Conservation (phyloP, 768 basidiomycete genomes). For the Lyophyllum atratum region DNA sequence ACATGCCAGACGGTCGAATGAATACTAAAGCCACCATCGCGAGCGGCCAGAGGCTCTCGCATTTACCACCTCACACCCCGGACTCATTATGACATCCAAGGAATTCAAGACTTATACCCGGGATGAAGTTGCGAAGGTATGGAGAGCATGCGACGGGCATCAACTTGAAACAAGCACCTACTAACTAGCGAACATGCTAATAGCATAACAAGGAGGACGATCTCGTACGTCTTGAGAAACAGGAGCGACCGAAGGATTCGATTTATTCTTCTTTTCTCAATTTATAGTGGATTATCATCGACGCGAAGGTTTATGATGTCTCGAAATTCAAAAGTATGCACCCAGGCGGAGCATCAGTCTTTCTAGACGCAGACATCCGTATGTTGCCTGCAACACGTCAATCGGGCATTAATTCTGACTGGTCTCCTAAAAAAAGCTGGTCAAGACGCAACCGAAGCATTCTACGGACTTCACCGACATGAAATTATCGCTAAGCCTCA, state of each 20-base stretch:
- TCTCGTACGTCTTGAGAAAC: constrained; percentile 41
- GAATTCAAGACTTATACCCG: constrained; percentile 38
- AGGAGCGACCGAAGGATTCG: not conserved
- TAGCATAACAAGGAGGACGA: constrained; percentile 80
- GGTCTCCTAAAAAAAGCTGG: constrained; percentile 64
- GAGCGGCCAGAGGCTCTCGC: not conserved
- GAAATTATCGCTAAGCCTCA: constrained; percentile 85
- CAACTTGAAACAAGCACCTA: not conserved
- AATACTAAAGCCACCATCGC: not conserved
- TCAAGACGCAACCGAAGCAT: constrained; percentile 86
- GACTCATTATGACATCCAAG: constrained; percentile 31
- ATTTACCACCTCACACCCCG: not conserved
- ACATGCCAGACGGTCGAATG: constrained; percentile 8
- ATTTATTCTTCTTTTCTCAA: not conserved
- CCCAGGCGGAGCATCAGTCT: constrained; percentile 81
- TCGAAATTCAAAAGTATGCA: constrained; percentile 82
- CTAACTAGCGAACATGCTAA: not conserved
- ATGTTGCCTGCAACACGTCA: constrained; percentile 20
- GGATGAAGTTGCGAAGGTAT: constrained; percentile 46
- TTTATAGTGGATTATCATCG: constrained; percentile 78
- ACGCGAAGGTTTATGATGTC: constrained; percentile 84
- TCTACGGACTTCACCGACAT: constrained; percentile 88
- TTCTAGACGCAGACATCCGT: constrained; percentile 79
- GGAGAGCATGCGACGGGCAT: not conserved
- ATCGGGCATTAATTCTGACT: constrained; percentile 8